Evolutionary conservation across 495 filamentous ascomycete genomes (phyloP).

Genomic region (Penicillium canariense): DNA sequence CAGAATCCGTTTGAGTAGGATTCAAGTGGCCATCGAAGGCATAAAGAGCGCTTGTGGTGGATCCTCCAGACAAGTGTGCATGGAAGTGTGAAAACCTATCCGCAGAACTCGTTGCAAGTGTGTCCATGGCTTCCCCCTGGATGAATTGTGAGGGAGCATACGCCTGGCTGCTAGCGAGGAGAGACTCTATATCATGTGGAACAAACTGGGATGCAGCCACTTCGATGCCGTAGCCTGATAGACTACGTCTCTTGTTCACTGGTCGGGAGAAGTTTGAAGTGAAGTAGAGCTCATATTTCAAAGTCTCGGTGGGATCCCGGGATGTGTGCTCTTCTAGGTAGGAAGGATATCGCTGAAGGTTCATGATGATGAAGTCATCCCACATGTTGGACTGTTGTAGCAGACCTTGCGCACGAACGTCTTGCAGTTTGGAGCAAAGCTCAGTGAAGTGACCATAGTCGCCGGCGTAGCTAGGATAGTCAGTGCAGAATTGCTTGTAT

Average conservation of each 20-base stretch:
- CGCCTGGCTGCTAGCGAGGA: constrained; percentile 1
- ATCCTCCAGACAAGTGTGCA: constrained; percentile 25
- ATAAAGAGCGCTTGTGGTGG: constrained; percentile 3
- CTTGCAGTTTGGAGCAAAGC: constrained; percentile 53
- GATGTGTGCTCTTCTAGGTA: constrained; percentile 29
- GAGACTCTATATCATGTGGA: neutral
- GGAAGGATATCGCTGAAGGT: constrained; percentile 38
- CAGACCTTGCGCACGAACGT: constrained; percentile 37
- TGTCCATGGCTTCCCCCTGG: neutral
- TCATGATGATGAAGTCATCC: constrained; percentile 64
- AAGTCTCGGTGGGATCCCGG: constrained; percentile 12
- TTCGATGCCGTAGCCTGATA: constrained; percentile 30
- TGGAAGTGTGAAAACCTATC: constrained; percentile 31
- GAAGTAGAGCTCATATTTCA: constrained; percentile 40
- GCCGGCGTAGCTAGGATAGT: constrained; percentile 58
- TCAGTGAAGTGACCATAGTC: constrained; percentile 52
- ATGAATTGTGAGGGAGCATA: neutral
- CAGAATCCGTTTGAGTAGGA: constrained; percentile 1
- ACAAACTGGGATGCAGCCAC: constrained; percentile 28
- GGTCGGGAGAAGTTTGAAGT: constrained; percentile 24
- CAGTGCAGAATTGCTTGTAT: constrained; percentile 50
- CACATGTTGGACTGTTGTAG: constrained; percentile 53
- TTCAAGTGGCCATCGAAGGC: neutral
- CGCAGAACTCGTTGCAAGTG: constrained; percentile 33
- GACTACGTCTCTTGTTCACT: constrained; percentile 36